Percentiles rank a stretch among this genome's conserved stretches.
Evolutionary conservation across 2,329 filamentous ascomycete species (phyloP).

Genomic region (Bimuria novae-zelandiae): DNA sequence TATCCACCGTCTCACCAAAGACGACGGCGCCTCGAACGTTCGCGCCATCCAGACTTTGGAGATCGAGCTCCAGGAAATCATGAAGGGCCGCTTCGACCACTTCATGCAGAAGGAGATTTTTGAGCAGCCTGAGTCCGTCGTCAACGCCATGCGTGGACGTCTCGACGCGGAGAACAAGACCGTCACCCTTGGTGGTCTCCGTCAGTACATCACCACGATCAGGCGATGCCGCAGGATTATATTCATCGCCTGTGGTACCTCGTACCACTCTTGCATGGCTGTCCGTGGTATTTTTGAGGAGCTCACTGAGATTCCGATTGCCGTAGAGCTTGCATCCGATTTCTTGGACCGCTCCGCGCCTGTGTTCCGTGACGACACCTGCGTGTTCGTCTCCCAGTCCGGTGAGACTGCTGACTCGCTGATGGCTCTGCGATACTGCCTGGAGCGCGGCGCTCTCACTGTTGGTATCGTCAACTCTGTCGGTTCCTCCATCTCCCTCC

Average conservation of each 20-base stretch:
- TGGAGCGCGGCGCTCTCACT: constrained; percentile 95
- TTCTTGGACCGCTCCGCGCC: constrained; percentile 96
- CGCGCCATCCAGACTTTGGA: constrained; percentile 98
- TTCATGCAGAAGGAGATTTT: constrained; percentile 99
- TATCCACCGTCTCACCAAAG: constrained; percentile 97
- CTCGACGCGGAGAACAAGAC: constrained; percentile 91
- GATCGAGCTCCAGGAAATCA: constrained; percentile 99
- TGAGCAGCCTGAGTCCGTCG: constrained; percentile 97
- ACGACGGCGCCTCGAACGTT: constrained; percentile 94
- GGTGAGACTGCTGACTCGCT: constrained; percentile 98
- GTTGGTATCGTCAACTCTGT: constrained; percentile 99
- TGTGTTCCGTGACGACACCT: constrained; percentile 99
- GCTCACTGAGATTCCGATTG: constrained; percentile 95
- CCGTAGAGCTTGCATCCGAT: constrained; percentile 95
- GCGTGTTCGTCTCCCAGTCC: constrained; percentile 98
- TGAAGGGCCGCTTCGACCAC: constrained; percentile 99
- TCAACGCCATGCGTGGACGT: constrained; percentile 99
- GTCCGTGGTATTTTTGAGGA: constrained; percentile 98
- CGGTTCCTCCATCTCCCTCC: constrained; percentile 95
- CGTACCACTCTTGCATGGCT: constrained; percentile 99
- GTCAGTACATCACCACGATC: constrained; percentile 96
- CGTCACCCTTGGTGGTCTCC: constrained; percentile 92
- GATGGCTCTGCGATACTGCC: constrained; percentile 95
- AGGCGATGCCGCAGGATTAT: constrained; percentile 96
- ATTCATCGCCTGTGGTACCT: constrained; percentile 98